phyloP scores from a whole-genome alignment of 2,329 filamentous ascomycete genomes.

The Myrmaecium sp. region DNA sequence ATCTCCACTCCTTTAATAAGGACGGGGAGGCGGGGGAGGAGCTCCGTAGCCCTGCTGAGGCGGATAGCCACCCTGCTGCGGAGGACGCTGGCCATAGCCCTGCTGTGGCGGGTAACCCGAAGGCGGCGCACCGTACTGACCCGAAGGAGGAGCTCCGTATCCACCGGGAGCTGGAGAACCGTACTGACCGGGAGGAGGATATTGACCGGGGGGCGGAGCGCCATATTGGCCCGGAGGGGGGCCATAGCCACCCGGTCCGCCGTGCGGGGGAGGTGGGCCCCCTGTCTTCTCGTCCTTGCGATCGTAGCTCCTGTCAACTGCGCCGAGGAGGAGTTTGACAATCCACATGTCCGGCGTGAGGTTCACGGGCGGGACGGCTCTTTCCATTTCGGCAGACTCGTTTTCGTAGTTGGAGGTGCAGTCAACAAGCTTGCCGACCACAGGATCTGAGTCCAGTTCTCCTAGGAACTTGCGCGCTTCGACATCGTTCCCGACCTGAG shows the following conservation, averaged over 20 bases:
- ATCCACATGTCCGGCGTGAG: slow-evolving; percentile 50
- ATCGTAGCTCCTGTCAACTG: slow-evolving; percentile 49
- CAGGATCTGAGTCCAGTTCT: slow-evolving; percentile 46
- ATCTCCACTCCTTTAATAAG: no score
- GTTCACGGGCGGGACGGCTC: slow-evolving; percentile 42
- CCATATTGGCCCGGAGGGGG: slow-evolving; percentile 17
- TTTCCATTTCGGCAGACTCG: slow-evolving; percentile 49
- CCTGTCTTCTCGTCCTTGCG: slow-evolving; percentile 44
- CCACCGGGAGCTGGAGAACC: slow-evolving; percentile 13
- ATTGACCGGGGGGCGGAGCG: slow-evolving; percentile 9
- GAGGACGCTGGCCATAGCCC: slow-evolving; percentile 14
- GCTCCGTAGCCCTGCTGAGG: slow-evolving; percentile 10
- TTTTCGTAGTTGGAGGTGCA: slow-evolving; percentile 56
- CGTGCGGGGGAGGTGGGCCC: slow-evolving; percentile 12
- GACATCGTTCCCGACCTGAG: slow-evolving; percentile 51
- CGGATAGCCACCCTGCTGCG: slow-evolving; percentile 7
- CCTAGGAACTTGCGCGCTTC: slow-evolving; percentile 46
- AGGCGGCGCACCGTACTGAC: slow-evolving; percentile 8
- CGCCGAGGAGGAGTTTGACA: slow-evolving; percentile 49
- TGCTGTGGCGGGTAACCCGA: no score
- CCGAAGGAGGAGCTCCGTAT: slow-evolving; percentile 15
- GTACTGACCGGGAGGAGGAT: slow-evolving; percentile 7
- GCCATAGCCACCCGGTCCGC: slow-evolving; percentile 7
- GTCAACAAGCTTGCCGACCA: slow-evolving; percentile 44
- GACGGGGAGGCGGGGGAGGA: slow-evolving; percentile 13